Conservation (phyloP, 768 basidiomycete genomes). For the Mycena vulgaris region DNA sequence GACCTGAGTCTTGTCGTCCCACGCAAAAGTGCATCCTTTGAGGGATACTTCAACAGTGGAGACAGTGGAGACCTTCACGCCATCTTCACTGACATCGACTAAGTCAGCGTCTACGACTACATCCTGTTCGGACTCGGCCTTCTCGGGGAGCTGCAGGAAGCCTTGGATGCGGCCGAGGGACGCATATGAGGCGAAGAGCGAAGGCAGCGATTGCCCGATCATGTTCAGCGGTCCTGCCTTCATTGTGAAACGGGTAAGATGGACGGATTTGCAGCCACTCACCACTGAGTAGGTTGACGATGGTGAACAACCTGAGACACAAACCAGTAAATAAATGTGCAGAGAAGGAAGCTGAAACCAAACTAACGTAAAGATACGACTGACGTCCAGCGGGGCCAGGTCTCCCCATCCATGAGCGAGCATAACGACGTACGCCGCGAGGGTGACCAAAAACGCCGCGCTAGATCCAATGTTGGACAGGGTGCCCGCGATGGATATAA, state of each 20-base stretch:
- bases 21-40: constrained; percentile 21
- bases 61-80: not conserved
- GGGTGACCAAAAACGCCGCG: constrained; percentile 26
- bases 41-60: constrained; percentile 22
- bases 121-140: not conserved
- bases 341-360: too few species aligned
- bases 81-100: constrained; percentile 7
- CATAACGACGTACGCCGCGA: constrained; percentile 21
- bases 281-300: constrained; percentile 17
- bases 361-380: constrained; percentile 26
- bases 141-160: constrained; percentile 27
- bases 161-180: constrained; percentile 15
- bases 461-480: constrained; percentile 14
- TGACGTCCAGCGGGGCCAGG: constrained; percentile 23
- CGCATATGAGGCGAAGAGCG: constrained; percentile 19
- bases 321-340: not conserved
- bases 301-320: not conserved
- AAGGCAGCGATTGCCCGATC: constrained; percentile 17
- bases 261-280: not conserved
- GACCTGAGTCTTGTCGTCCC: constrained; percentile 24
- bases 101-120: not conserved
- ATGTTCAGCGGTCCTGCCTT: not conserved
- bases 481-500: constrained; percentile 4
- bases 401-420: constrained; percentile 15
- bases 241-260: not conserved